phyloP scores from a whole-genome alignment of 2,329 filamentous ascomycete species.

The Pseudonectria buxi region DNA sequence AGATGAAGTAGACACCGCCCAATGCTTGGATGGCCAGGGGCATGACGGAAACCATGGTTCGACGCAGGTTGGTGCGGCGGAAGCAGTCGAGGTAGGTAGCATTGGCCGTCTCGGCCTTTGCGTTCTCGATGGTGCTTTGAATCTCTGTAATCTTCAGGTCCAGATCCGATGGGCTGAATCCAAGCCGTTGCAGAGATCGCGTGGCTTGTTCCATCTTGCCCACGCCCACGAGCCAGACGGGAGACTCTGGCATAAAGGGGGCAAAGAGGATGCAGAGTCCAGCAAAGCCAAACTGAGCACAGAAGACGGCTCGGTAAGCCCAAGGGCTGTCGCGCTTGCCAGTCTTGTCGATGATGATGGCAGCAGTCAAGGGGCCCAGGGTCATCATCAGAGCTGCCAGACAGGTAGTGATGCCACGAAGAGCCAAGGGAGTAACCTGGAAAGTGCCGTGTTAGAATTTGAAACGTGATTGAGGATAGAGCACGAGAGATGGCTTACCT shows the following conservation, averaged over 20 bases:
- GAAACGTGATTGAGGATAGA: no score
- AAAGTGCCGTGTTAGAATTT: background rate
- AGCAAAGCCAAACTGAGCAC: slow-evolving; percentile 11
- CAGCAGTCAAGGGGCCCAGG: slow-evolving; percentile 10
- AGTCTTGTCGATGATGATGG: slow-evolving; percentile 9
- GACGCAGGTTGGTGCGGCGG: slow-evolving; percentile 14
- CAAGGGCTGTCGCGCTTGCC: slow-evolving; percentile 6
- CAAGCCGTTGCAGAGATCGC: slow-evolving; percentile 7
- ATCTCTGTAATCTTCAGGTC: no score
- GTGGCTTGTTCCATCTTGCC: slow-evolving; percentile 6
- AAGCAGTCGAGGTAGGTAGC: slow-evolving; percentile 14
- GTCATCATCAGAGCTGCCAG: slow-evolving; percentile 11
- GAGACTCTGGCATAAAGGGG: slow-evolving; percentile 14
- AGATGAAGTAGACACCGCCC: slow-evolving; percentile 12
- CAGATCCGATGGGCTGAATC: background rate
- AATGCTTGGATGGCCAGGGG: slow-evolving; percentile 13
- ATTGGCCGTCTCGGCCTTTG: no score
- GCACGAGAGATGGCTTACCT: slow-evolving; percentile 1
- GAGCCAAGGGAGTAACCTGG: slow-evolving; percentile 9
- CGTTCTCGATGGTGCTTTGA: no score
- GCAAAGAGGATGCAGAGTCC: slow-evolving; percentile 7
- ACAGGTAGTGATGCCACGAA: slow-evolving; percentile 10
- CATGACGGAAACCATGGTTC: slow-evolving; percentile 14
- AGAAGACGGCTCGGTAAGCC: slow-evolving; percentile 13
- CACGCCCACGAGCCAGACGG: slow-evolving; percentile 11